These are phyloP conservation scores for Epichloe gansuensis DNA, from an alignment of 2,329 filamentous ascomycete genomes.

Conservation along the genomic window DNA sequence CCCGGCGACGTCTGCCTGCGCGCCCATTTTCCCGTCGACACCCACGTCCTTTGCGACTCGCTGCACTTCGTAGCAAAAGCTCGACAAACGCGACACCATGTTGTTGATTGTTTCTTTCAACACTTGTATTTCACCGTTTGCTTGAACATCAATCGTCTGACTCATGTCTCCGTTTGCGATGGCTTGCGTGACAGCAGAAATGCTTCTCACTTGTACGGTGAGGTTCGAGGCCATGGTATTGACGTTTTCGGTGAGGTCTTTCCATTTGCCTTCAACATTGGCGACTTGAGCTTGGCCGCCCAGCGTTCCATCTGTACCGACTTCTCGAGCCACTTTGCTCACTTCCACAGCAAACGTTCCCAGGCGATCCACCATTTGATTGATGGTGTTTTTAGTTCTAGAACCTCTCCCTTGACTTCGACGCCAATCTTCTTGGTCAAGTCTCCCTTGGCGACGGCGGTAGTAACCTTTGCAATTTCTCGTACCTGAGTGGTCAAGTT, in stretches of 20 bases:
- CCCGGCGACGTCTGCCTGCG: conserved; percentile 86
- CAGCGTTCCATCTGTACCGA: conserved; percentile 89
- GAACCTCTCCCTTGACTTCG: conserved; percentile 85
- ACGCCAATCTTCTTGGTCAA: conserved; percentile 93
- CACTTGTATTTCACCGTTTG: conserved; percentile 86
- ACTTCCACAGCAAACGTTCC: conserved; percentile 95
- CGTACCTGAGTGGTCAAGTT: conserved; percentile 95
- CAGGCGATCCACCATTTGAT: conserved; percentile 95
- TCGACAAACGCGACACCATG: conserved; percentile 92
- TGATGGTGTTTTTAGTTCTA: conserved; percentile 92
- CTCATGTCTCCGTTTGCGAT: conserved; percentile 95
- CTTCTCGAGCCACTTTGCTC: conserved; percentile 87
- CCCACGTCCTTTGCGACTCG: conserved; percentile 92
- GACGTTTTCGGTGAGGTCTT: conserved; percentile 85
- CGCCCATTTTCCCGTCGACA: conserved; percentile 96
- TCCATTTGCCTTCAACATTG: conserved; percentile 96
- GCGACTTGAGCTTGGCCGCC: conserved; percentile 90
- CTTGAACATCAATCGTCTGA: conserved; percentile 89
- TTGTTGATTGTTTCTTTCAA: conserved; percentile 96
- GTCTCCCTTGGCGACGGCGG: conserved; percentile 87
- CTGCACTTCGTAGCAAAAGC: conserved; percentile 93
- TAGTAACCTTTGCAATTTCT: conserved; percentile 94
- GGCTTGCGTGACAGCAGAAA: conserved; percentile 86
- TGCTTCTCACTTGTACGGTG: conserved; percentile 71
- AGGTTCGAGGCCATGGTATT: conserved; percentile 64